Percentiles rank a stretch among this genome's conserved stretches.
Evolutionary conservation across 257 asterid genomes (phyloP).

Genomic region (Asclepias syriaca): DNA sequence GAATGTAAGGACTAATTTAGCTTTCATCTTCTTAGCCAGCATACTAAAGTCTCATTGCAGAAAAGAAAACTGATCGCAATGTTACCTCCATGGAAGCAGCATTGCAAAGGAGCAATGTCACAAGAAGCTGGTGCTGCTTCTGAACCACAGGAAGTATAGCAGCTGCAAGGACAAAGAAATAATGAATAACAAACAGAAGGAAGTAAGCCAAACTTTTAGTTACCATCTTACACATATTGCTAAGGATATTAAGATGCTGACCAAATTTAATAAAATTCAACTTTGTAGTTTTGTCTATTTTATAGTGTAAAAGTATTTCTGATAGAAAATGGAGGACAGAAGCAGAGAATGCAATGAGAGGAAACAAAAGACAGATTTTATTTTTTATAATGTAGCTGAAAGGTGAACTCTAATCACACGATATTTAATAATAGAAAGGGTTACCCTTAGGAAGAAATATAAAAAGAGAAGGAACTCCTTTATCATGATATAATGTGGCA

Average conservation of each 20-base stretch:
- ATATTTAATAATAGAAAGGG: neutral
- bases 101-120: slow-evolving; percentile 84
- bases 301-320: neutral
- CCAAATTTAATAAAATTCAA: neutral
- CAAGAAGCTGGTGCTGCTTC: slow-evolving; percentile 99
- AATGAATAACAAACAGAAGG: slow-evolving; percentile 13
- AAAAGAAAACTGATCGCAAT: neutral
- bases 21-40: neutral
- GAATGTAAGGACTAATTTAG: neutral
- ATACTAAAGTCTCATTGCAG: neutral
- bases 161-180: slow-evolving; percentile 45
- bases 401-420: neutral
- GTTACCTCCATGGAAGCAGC: slow-evolving; percentile 96
- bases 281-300: neutral
- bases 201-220: neutral
- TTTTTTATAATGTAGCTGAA: neutral
- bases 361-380: neutral
- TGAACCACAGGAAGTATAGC: slow-evolving; percentile 83
- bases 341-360: neutral
- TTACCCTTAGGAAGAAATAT: neutral
- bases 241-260: neutral
- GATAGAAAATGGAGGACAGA: neutral
- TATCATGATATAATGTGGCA: neutral
- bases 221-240: neutral
- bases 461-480: neutral